Base-by-base conservation (phyloP, 306 rosid genomes). In the Trifolium fragiferum region DNA sequence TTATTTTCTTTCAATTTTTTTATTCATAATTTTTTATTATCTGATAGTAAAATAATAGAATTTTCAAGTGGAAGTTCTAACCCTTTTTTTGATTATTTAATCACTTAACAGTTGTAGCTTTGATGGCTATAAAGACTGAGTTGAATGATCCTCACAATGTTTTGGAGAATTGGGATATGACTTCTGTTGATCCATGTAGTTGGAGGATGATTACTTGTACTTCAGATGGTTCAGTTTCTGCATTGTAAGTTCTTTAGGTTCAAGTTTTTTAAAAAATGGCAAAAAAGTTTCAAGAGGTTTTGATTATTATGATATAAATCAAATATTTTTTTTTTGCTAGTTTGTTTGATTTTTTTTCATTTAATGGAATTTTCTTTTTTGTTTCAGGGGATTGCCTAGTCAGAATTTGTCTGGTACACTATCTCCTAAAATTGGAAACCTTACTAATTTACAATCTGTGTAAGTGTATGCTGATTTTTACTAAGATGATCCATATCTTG, bases 181-280 rank as follows among this genome's bases (percentile, higher is more conserved):
- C 80, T 80, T 95, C 98, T 65, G 99, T 95, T 46, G 99, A 95
- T 89, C 99, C 99, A 53, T 95, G 99, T 83, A 90, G 99, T 81
- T 95, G 99, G 99, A 90, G 99, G 83, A 95, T 95, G 99, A 90
- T 95, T 54, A 92, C 98, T 44, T 95, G 99, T 81, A 74, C 89
- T 47, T 0, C 84, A n/a, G 99, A 95, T 83, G 97, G 97, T 74
- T 92, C 65, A 16, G 99, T 95, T 68, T 90, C 92, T 76, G 92
- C 87, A 82, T 82, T 95, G 99, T 95, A 84, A 87, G 93, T 88
- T 74, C 57, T 79, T 65, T 37, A 41, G 4, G 67, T 27, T 82
- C 51, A 38, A 57, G 49, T 46, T 50, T 72, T 75, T 66, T 43
- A 43, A 41, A 60, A 23, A 21, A 50, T 21, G 33, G 41, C 62